Evolutionary conservation across 192 early-diverging fungal genomes (phyloP), one percentile per base, ranked within the genome.

Genomic region (Coemansia furcata): DNA sequence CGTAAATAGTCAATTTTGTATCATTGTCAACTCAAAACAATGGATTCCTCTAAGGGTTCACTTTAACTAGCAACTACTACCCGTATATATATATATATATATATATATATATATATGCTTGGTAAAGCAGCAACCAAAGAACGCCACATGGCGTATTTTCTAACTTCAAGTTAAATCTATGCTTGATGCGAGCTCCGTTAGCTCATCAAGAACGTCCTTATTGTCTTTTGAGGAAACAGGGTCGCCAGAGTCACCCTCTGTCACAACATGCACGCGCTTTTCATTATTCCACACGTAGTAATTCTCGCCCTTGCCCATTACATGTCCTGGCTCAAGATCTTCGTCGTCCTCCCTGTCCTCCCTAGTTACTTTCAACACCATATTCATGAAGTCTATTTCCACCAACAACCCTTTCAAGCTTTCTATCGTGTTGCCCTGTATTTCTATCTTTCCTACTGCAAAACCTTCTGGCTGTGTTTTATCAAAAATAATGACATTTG

Each of bases 41-140:
- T 23, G 7, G 29, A 57, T 57, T 57, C 32, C 35, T 35, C 14
- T 2, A 35, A 10, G 15, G 32, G 14, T 50, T 32, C 33, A 57
- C 54, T 57, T 57, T 57, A 57, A 57, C 32, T 57, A 30, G 32
- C 4, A 30, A 57, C 35, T 57, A 57, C 54, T 57, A 17, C 30
- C 30, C 11, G 32, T 35, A 12, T 33, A 35, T 11, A 57, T 35
- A 57, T 57, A 57, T 29, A 30, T n/a, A n/a, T n/a, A n/a, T n/a
- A n/a, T n/a, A n/a, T n/a, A n/a, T n/a, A n/a, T n/a, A n/a, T n/a
- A n/a, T n/a, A n/a, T n/a, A n/a, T n/a, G n/a, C n/a, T n/a, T n/a
- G n/a, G n/a, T n/a, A n/a, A n/a, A n/a, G n/a, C n/a, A n/a, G n/a
- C n/a, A n/a, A n/a, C n/a, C n/a, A n/a, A n/a, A n/a, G n/a, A n/a